A percentile compares a stretch with the other conserved stretches of the same genome.
Evolutionary conservation across 169 alveolate species (phyloP).

Genomic region (Babesia ovata): DNA sequence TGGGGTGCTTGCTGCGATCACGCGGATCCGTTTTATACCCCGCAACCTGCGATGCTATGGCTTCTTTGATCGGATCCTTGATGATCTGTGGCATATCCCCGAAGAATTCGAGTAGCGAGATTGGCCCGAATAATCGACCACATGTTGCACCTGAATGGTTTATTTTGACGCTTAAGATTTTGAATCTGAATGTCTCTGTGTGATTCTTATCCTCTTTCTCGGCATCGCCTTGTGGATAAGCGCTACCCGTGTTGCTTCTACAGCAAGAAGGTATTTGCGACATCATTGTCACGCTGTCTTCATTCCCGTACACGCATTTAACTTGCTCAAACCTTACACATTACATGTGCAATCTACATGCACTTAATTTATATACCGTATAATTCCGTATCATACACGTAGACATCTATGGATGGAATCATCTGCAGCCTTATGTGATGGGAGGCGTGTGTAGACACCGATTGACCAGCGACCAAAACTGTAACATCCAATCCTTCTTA

Average conservation of each 20-base stretch:
- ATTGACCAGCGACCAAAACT: neutral
- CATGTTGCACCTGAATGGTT: neutral
- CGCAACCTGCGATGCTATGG: neutral
- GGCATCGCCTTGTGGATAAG: neutral
- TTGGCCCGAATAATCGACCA: neutral
- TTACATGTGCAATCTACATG: neutral
- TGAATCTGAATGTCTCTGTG: conserved; percentile 22
- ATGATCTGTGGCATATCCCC: conserved; percentile 37
- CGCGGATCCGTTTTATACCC: too few relatives aligned
- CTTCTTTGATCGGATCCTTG: neutral
- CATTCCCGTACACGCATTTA: neutral
- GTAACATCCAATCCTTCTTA: too few relatives aligned
- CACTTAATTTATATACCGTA: neutral
- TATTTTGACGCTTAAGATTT: conserved; percentile 1
- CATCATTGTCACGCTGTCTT: neutral
- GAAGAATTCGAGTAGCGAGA: conserved; percentile 23
- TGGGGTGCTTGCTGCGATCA: neutral
- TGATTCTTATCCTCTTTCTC: neutral
- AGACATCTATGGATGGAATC: neutral
- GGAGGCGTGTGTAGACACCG: neutral
- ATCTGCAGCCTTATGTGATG: neutral
- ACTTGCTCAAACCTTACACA: neutral
- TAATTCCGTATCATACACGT: too few relatives aligned
- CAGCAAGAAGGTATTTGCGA: neutral
- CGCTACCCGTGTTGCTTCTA: neutral